Evolutionary conservation across 1,284 basidiomycete species (phyloP), one percentile per base, ranked within the genome.

Genomic region (Microbotryomycetes sp.): DNA sequence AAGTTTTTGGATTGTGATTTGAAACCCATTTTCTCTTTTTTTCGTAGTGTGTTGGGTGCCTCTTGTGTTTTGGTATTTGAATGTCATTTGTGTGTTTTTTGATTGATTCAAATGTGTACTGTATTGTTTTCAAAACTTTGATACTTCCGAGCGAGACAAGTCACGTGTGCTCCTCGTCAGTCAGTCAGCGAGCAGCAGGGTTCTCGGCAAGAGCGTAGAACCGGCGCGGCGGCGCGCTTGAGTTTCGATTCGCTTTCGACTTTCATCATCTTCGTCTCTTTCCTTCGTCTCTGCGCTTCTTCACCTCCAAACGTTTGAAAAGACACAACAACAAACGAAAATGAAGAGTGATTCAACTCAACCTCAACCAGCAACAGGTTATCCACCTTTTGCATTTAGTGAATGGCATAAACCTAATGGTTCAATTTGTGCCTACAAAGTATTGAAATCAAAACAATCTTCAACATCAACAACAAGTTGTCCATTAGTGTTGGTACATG

Each of bases 401-500:
- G 48, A 64, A 15, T 67, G 46, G 23, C 23, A 45, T 2, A 59
- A 62, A 2, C 46, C 28, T 6, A 62, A 67, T 30, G 65, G 65
- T 22, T 25, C 49, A n/a, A 28, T 25, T 0, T 60, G 65, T 22
- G 66, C 59, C 6, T 68, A 68, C 66, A 66, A 66, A 47, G 57
- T 68, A 9, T 56, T 68, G 19, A 57, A 59, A 2, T 55, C 57
- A 2, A 14, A 30, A 6, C 29, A 58, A 42, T 6, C 15, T 42
- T 16, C 29, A 23, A 31, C 36, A 42, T 12, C 9, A 42, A 42
- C 19, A 42, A 19, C 36, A 12, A 42, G 36, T 42, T 56, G 56
- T 5, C 62, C 66, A 23, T 56, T 68, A 28, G 66, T 68, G 16
- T 42, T 68, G 28, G 62, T 68, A 6, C 64, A 65, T 15, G 66